Evolutionary conservation across 257 asterid species (phyloP), one percentile per base, ranked within the genome.

Genomic region (Petunia axillaris): DNA sequence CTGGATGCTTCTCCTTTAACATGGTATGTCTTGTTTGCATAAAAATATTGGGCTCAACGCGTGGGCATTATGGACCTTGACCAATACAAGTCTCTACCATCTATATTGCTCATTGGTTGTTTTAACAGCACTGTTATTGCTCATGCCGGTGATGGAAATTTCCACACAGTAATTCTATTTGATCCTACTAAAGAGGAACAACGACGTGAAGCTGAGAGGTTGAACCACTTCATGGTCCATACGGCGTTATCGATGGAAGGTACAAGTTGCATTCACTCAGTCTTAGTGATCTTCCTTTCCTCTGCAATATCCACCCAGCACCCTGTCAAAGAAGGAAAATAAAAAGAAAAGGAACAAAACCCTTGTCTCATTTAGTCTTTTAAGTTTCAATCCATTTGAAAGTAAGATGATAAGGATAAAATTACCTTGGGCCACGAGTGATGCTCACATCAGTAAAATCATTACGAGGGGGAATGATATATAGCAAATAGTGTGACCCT

Each of bases 101-200:
- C 6, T 40, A 62, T 74, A 40, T 46, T 37, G 1, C 36, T 77
- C 58, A 2, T 64, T 79, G 64, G 46, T n/a, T 76, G 14, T 35
- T 70, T 15, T 82, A 55, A 87, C 93, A 95, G 98, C 94, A 89
- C 97, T 0, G 96, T 95, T 84, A 79, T 95, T 82, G 99, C 99
- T 82, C 99, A 95, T 89, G 99, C 99, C 77, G 97, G 99, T 79
- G 99, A 95, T 57, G 98, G 98, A 57, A 95, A 95, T 86, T 95
- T 95, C 93, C 99, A 95, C 86, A 89, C 96, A 0, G 79, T 93
- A 46, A 37, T 95, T 83, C 84, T 95, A 59, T 95, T 95, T 68
- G 95, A 95, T 85, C 97, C 99, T 65, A 75, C 82, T 50, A 62
- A 88, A 8, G 94, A 89, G 62, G 91, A 87, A 35, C 97, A 93